These are phyloP conservation scores for Anisogramma anomala DNA, from an alignment of 2,329 filamentous ascomycete species.

Conservation along the genomic window DNA sequence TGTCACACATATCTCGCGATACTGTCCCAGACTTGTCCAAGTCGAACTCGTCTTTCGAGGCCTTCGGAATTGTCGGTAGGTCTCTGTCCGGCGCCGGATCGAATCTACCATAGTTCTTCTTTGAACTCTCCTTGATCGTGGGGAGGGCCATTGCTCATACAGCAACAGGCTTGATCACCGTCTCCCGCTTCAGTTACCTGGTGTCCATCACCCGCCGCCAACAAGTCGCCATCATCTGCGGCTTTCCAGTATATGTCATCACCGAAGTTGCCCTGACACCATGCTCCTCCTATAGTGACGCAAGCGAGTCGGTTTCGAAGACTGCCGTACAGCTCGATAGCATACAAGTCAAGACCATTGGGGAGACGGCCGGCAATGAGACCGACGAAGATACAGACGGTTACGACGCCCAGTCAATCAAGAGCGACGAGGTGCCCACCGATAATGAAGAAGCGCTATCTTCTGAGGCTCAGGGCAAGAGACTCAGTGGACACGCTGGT, in stretches of 20 bases:
- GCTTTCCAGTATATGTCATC: constrained; percentile 72
- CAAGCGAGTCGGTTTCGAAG: constrained; percentile 56
- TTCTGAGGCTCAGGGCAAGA: neutral
- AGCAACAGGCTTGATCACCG: constrained; percentile 62
- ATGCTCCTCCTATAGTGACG: constrained; percentile 63
- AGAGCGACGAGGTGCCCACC: constrained; percentile 29
- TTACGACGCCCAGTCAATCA: constrained; percentile 21
- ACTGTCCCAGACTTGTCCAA: constrained; percentile 32
- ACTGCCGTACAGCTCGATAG: constrained; percentile 35
- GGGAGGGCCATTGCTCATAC: neutral
- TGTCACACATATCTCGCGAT: constrained; percentile 35
- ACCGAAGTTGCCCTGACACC: constrained; percentile 88
- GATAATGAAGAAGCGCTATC: constrained; percentile 25
- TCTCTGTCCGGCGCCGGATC: constrained; percentile 3
- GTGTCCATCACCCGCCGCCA: constrained; percentile 77
- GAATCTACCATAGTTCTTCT: neutral
- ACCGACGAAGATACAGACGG: constrained; percentile 27
- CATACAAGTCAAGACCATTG: constrained; percentile 22
- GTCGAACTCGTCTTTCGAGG: constrained; percentile 42
- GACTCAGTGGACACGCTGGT: constrained; percentile 50
- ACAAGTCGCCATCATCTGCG: constrained; percentile 78
- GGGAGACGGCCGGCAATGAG: constrained; percentile 25
- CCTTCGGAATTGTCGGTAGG: constrained; percentile 48
- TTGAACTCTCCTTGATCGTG: neutral
- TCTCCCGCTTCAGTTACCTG: constrained; percentile 72